phyloP scores from a whole-genome alignment of 306 rosid species.

The Ormosia emarginata region DNA sequence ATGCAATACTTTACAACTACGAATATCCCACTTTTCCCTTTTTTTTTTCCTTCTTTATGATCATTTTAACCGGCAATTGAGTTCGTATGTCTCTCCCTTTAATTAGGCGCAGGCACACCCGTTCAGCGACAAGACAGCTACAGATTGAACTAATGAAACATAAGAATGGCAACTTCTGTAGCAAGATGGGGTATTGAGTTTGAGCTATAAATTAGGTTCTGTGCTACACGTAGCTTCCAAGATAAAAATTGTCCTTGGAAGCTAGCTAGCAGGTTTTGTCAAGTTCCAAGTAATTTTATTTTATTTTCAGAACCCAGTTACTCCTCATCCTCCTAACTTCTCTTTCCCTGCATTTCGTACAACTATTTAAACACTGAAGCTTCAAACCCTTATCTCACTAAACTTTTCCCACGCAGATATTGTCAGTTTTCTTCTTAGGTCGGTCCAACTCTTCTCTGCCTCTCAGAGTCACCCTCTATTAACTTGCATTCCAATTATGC shows the following conservation, averaged over 20 bases:
- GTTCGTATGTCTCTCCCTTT: conserved; percentile 4
- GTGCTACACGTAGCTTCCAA: not conserved
- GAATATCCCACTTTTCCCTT: not conserved
- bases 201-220: conserved; percentile 15
- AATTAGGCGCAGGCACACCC: not conserved
- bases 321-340: not conserved
- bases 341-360: not conserved
- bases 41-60: not conserved
- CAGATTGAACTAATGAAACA: not conserved
- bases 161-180: not conserved
- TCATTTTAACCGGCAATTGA: not conserved
- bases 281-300: not conserved
- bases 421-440: not conserved
- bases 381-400: not conserved
- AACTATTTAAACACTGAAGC: not conserved
- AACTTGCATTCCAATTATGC: not conserved
- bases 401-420: not conserved
- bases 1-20: not conserved
- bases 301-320: not conserved
- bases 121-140: not conserved
- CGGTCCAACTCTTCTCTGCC: not conserved
- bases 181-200: not conserved
- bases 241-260: not conserved
- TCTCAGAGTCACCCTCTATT: not conserved
- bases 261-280: not conserved